Evolutionary conservation across 208 protist species (phyloP), one percentile per base, ranked within the genome.

Genomic region (Borovskyia barvae): DNA sequence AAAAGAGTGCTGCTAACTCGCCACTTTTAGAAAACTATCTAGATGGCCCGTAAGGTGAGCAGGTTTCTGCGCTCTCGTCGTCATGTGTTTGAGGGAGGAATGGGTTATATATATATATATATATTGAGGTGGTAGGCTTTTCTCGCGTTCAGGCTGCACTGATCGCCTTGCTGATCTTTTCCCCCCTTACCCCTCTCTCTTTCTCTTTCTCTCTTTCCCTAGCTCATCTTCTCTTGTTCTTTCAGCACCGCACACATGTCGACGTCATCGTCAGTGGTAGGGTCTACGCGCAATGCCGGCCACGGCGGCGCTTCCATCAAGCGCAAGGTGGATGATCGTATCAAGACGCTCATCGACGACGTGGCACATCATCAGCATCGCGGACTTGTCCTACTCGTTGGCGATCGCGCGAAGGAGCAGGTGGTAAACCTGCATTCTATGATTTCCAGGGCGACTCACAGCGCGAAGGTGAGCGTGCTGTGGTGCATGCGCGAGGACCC

Each of bases 401-500:
- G 99, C 55, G 97, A 99, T 69, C 80, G 92, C 8, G 98, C 88
- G 5, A 94, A 95, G 54, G 97, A 99, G 45, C 98, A 99, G 77
- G 86, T 98, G 33, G 96, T 99, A 1, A 99, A 99, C 68, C 78
- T 99, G 11, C 98, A 99, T 72, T 97, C 98, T 67, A 99, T 99
- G 81, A 82, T 99, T 32, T 97, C 95, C 9, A 98, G 99, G 60
- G 94, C 98, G 4, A 81, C 86, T 28, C 95, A 98, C 45, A 98
- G 95, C 77, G 83, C 92, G 0, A 91, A 98, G 55, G 97, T 99
- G 20, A 96, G 79, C 36, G 88, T 99, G 41, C 87, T 99, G 30
- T 99, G 98, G 98, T 99, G 98, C 83, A 99, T 99, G 94, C 99
- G 99, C 77, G 97, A 99, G 65, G 97, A 99, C 24, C 94, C 98